Evolutionary conservation across 495 filamentous ascomycete species (phyloP), one percentile per base, ranked within the genome.

Genomic region (Trichoderma asperelloides): DNA sequence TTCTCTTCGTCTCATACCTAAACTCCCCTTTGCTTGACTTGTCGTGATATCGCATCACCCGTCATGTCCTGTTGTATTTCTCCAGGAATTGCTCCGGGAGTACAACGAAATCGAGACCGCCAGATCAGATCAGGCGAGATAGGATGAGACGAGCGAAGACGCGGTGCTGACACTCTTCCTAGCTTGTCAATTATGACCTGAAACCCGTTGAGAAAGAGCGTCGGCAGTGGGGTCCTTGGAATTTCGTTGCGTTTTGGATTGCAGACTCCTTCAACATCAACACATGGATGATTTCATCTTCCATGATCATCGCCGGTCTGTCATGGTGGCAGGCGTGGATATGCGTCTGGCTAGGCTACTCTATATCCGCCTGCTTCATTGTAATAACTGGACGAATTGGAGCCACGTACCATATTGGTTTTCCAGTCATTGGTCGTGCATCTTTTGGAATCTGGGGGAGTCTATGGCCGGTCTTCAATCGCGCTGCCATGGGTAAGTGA

Each of bases 291-390:
- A 96, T 97, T 69, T 93, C 91, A 15, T 89, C 91, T 5, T 89
- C 88, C 79, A 93, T 96, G 73, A 78, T 82, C 28, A 82, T 88
- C 0, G 80, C 77, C 66, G 90, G 92, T 8, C 80, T 97, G 62
- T 91, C 91, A 5, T 97, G 93, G 93, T 97, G 93, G 93, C 92
- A 97, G 77, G 87, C 91, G 2, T 97, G 93, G 93, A 79, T 97
- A 15, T 95, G 91, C 74, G 83, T 87, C n/a, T 92, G 89, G 90
- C 80, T 91, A 28, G 93, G 93, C 64, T 96, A 96, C 73, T 81
- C 86, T 49, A 87, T 96, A 68, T 85, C 91, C 0, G 91, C 83
- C 23, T 78, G 71, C 69, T 95, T 96, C 76, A 85, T 96, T 68
- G 88, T 84, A 71, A 64, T 87, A 71, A 93, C 90, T 21, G 92